Percentiles rank a stretch among this genome's conserved stretches.
Evolutionary conservation across 2,329 filamentous ascomycete genomes (phyloP).

Genomic region (Shiraia sp.): DNA sequence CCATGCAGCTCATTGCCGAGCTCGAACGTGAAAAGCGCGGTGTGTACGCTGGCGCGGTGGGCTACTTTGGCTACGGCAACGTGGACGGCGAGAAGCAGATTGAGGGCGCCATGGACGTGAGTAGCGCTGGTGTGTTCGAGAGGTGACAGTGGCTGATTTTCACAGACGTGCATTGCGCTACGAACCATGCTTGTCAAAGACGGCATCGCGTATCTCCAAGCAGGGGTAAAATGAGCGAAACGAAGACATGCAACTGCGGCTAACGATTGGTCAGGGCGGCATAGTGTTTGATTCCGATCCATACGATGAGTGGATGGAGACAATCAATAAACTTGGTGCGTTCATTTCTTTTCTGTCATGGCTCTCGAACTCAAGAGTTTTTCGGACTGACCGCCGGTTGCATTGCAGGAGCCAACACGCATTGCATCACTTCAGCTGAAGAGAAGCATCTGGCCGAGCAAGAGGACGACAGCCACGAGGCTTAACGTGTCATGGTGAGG

Average conservation of each 20-base stretch:
- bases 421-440: constrained; percentile 84
- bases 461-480: constrained; percentile 17
- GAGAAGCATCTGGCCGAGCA: constrained; percentile 62
- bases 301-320: constrained; percentile 92
- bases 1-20: constrained; percentile 97
- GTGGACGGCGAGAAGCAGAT: constrained; percentile 64
- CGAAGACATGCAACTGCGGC: constrained; percentile 17
- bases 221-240: constrained; percentile 64
- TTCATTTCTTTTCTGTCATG: constrained; percentile 11
- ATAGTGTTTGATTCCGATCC: constrained; percentile 73
- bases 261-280: constrained; percentile 36
- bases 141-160: constrained; percentile 28
- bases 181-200: constrained; percentile 95
- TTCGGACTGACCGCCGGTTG: constrained; percentile 22
- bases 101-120: constrained; percentile 83
- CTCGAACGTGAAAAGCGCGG: constrained; percentile 92
- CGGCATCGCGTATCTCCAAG: constrained; percentile 87
- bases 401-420: constrained; percentile 69
- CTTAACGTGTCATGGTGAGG: constrained; percentile 1
- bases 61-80: constrained; percentile 89
- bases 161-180: constrained; percentile 67
- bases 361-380: constrained; percentile 1
- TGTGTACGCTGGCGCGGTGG: constrained; percentile 92
- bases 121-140: constrained; percentile 17
- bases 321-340: constrained; percentile 86